Evolutionary conservation across 768 basidiomycete species (phyloP), one percentile per base, ranked within the genome.

Genomic region (Trichaptum fuscoviolaceum): DNA sequence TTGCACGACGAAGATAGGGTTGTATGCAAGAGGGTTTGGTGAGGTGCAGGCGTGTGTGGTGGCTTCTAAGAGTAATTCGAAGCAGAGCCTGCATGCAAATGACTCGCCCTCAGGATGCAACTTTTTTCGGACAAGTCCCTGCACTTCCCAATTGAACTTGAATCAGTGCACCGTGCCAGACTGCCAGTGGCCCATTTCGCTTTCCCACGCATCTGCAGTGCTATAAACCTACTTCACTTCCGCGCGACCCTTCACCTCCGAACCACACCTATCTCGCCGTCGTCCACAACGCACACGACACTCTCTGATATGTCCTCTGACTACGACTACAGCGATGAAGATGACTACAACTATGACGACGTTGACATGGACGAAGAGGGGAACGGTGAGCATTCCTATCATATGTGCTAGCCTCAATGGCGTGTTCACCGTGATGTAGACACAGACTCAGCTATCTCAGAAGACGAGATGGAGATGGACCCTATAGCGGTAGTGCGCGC

Each of bases 401-500:
- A 67, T 65, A 68, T 73, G 71, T 71, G 71, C 66, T 66, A 64
- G 64, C 65, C 36, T 65, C 62, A 65, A 64, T 42, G 69, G 70
- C 57, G 24, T 23, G 52, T 71, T 77, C 64, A 71, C 76, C 65
- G 73, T 68, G 64, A 67, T 63, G 59, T 68, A 59, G 63, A 7
- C 7, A 59, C 34, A 84, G 83, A 67, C 34, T 82, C 81, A 42
- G 79, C 80, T 26, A 76, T 78, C 4, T 78, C 75, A 18, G 86
- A 85, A 23, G 86, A 87, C 65, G 91, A 90, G 35, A 85, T 90
- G 78, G 90, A 89, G 68, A 84, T 89, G 80, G 90, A 89, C 69
- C 80, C 79, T 61, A 84, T 82, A 70, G 82, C 82, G 30, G 86
- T 81, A 68, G 77, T 89, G 20, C 61, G 65, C 61, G 71, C 78